phyloP scores from a whole-genome alignment of 2,329 filamentous ascomycete species.

The Colletotrichum sojae region DNA sequence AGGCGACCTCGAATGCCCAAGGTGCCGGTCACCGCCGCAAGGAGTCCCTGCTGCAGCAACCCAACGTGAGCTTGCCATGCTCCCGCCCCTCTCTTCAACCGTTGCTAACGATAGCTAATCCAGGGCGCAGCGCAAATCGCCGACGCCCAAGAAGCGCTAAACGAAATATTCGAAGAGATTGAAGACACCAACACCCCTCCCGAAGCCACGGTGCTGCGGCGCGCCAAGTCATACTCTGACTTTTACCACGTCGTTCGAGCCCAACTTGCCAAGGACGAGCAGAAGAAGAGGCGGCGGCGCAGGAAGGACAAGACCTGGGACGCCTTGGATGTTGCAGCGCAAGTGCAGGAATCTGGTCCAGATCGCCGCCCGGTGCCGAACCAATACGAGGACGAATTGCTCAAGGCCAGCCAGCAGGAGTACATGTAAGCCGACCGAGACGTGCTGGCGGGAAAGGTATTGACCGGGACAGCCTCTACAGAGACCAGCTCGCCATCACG shows the following conservation, averaged over 20 bases:
- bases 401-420: conserved; percentile 87
- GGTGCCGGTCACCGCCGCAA: conserved; percentile 73
- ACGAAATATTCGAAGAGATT: conserved; percentile 70
- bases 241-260: conserved; percentile 76
- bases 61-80: conserved; percentile 65
- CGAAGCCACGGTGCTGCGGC: conserved; percentile 73
- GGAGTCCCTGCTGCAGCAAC: conserved; percentile 78
- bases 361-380: conserved; percentile 55
- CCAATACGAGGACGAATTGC: conserved; percentile 76
- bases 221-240: conserved; percentile 84
- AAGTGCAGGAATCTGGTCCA: conserved; percentile 42
- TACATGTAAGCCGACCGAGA: conserved; percentile 74
- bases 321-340: conserved; percentile 60
- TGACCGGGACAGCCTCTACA: conserved; percentile 72
- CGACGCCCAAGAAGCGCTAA: conserved; percentile 68
- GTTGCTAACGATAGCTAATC: conserved; percentile 32
- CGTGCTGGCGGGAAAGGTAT: background rate
- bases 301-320: conserved; percentile 62
- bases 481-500: conserved; percentile 84
- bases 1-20: conserved; percentile 59
- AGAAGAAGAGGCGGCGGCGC: conserved; percentile 55
- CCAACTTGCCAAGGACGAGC: conserved; percentile 67
- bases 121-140: conserved; percentile 68
- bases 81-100: background rate
- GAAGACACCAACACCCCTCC: conserved; percentile 73